Percentiles rank a stretch among this genome's conserved stretches.
Evolutionary conservation across 2,329 filamentous ascomycete species (phyloP).

Genomic region (Fonsecaea nubica): DNA sequence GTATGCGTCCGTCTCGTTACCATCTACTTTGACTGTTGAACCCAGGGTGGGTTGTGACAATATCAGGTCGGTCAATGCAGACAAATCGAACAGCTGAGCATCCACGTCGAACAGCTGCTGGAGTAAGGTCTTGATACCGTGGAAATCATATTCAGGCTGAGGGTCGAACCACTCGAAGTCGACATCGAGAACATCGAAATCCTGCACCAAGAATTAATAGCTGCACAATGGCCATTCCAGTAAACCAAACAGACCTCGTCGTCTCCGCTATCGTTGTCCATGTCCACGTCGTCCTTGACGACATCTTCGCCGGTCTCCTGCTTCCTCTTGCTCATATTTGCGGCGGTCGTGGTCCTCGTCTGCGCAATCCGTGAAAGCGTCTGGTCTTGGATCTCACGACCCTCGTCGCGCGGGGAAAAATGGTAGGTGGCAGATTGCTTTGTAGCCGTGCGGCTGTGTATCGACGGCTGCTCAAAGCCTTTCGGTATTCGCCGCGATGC

Average conservation of each 20-base stretch:
- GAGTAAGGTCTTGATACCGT: slow-evolving; percentile 87
- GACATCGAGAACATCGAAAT: slow-evolving; percentile 89
- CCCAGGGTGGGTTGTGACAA: slow-evolving; percentile 85
- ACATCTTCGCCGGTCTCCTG: slow-evolving; percentile 34
- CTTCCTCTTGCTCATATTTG: slow-evolving; percentile 40
- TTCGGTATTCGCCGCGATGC: background rate
- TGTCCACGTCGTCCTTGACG: slow-evolving; percentile 25
- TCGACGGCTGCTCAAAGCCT: background rate
- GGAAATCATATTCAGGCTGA: slow-evolving; percentile 86
- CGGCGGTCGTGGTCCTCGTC: background rate
- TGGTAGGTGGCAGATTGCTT: background rate
- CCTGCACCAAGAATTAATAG: slow-evolving; percentile 57
- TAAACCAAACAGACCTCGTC: slow-evolving; percentile 46
- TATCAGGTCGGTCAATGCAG: slow-evolving; percentile 82
- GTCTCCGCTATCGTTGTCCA: slow-evolving; percentile 41
- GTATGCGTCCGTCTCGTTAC: slow-evolving; percentile 89
- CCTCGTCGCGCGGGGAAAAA: background rate
- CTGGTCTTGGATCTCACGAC: background rate
- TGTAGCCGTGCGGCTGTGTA: background rate
- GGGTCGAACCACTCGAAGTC: slow-evolving; percentile 99
- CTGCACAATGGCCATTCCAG: background rate
- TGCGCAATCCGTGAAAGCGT: background rate
- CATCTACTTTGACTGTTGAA: slow-evolving; percentile 96
- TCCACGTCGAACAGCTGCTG: slow-evolving; percentile 94
- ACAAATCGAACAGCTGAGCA: slow-evolving; percentile 83